Evolutionary conservation across 805 yeast genomes (phyloP), one percentile per base, ranked within the genome.

Genomic region (Naumovozyma dairenensis): DNA sequence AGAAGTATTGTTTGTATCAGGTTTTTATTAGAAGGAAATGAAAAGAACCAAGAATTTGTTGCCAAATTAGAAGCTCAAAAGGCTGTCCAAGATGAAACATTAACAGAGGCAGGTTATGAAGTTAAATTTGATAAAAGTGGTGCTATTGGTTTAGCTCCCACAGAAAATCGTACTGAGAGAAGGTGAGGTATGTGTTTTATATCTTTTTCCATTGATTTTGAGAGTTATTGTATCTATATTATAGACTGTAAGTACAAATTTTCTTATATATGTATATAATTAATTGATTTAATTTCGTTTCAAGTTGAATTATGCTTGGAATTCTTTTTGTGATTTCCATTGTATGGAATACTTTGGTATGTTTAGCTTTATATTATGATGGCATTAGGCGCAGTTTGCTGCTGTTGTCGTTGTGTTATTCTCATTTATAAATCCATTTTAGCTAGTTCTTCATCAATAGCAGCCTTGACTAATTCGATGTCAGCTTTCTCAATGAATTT

Each of bases 1-100:
- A 63, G 89, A 39, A 71, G 94, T 2, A 81, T 92, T 21, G 59
- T 89, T 5, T 84, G 96, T 49, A 53, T 92, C 19, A 72, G 78
- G 47, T 77, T 76, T 39, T 57, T 86, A 21, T 57, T 89, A 12
- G 70, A 72, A 16, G 65, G 70, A 7, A 92, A 92, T 46, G 48
- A 44, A 4, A 65, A 62, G 30, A 92, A 89, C 53, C 96, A 89
- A 57, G 64, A 69, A 1, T 74, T 86, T 52, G 86, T 89, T 1
- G 76, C 82, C 0, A 58, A 67, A 24, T 55, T 89, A 38, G 96
- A 89, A 52, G 94, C 96, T 0, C 66, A 72, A 37, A 71, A 76
- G 28, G 69, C 73, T 0, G 75, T 73, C 1, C 69, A 76, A 21
- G 74, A 77, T 33, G 73, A 71, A 1, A 65, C 68, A 0, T 65